Base-by-base conservation (phyloP, 2,329 filamentous ascomycete species). In the Ophiosphaerella narmari region DNA sequence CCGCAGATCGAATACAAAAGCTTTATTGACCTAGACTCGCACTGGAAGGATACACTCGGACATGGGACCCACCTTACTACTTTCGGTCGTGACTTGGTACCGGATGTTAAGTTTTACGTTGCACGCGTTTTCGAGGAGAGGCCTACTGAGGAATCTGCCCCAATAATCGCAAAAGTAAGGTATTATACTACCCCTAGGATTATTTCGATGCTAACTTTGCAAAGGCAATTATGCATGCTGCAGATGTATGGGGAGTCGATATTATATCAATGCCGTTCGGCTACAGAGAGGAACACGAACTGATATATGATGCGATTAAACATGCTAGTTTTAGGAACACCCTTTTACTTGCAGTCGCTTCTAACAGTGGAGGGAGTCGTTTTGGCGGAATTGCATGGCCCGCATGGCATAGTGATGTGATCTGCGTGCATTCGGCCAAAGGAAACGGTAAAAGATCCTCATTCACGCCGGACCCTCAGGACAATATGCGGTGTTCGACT, bases 221-320 rank as follows among this genome's bases (percentile, higher is more conserved):
- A 14, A 14, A 51, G 48, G 48, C 48, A 12, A 43, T 51, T 7
- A 16, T n/a, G 7, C n/a, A 46, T 29, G 48, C 43, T 23, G 48
- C 46, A 2, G 35, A 38, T 12, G 43, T 43, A 13, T 43, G 43
- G 48, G 37, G 31, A 7, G 48, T 51, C 3, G 43, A 51, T 26
- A 51, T 51, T 12, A 51, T 51, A 16, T n/a, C 31, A 5, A 51
- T 51, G 48, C 39, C 48, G 2, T 51, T 51, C 29, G 48, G 48
- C 11, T 34, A 46, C 26, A 12, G 43, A 11, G 39, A 46, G 35
- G 8, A 46, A 2, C 38, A 46, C 21, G 34, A 46, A 7, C 7
- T n/a, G 9, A 23, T 51, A 12, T 11, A 43, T 18, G 12, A 7
- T 2, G 48, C 48, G n/a, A 51, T 51, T 26, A 7, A 16, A 18